Base-by-base conservation (phyloP, 1,284 basidiomycete genomes). In the Trichosporon faecale region DNA sequence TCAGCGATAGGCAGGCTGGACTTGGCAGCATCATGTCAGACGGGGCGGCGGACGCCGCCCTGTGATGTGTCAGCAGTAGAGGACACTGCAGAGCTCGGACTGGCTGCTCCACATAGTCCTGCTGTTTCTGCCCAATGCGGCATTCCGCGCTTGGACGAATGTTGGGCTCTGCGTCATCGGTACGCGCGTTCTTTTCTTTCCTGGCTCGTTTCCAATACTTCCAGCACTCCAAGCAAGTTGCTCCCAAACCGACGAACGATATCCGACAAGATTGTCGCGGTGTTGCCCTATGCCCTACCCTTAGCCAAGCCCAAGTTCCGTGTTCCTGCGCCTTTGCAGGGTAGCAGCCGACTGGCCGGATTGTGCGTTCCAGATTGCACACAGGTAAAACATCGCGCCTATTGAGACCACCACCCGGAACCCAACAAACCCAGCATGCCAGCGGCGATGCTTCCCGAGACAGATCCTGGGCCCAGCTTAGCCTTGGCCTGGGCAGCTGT, bases 171-270 rank as follows among this genome's bases (percentile, higher is more conserved):
- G 7, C 16, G 18, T 3, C 14, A 5, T 8, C 27, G 18, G 55
- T 7, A 31, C 57, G 57, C 27, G 57, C 33, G 18, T 61, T 61
- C 29, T 61, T 61, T 61, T 61, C 57, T 61, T 61, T 61, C 57
- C 27, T 33, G 12, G 44, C 4, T 2, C 18, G 44, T 6, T n/a
- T 46, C 44, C n/a, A 7, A 9, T 21, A 9, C 9, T n/a, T 46
- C 44, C 44, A 46, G 44, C 18, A 21, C 2, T n/a, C 11, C 40
- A 14, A 5, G 40, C 33, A 33, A 4, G 40, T 14, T 44, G 16
- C 7, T 33, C 33, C 4, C 18, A 18, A 46, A 46, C 44, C 18
- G 44, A 18, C 44, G 18, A n/a, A 18, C 44, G n/a, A 46, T 46
- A 46, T 14, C 3, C 16, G 44, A 14, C 40, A 44, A 14, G 7